Evolutionary conservation across 2,329 filamentous ascomycete genomes (phyloP).

Genomic region (Penicillium sp.): DNA sequence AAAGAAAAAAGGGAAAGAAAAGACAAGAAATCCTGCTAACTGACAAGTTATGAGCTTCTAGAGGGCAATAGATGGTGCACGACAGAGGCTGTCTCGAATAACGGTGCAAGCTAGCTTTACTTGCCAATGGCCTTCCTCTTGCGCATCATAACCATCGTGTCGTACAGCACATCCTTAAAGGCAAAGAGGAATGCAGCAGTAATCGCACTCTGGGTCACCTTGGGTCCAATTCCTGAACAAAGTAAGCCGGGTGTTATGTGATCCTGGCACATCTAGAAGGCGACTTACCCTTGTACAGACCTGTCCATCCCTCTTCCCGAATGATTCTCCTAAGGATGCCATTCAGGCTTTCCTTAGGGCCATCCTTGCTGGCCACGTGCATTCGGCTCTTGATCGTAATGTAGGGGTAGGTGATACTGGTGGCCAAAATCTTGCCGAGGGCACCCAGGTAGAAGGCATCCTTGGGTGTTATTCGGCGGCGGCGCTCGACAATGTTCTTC

Average conservation of each 20-base stretch:
- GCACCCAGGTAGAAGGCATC: slow-evolving; percentile 89
- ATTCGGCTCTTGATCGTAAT: slow-evolving; percentile 98
- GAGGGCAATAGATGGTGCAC: background rate
- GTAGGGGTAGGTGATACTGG: slow-evolving; percentile 91
- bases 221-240: slow-evolving; percentile 75
- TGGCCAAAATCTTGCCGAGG: slow-evolving; percentile 89
- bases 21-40: background rate
- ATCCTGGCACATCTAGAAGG: background rate
- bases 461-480: slow-evolving; percentile 69
- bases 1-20: no score
- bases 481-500: slow-evolving; percentile 82
- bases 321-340: slow-evolving; percentile 74
- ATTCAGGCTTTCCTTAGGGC: slow-evolving; percentile 74
- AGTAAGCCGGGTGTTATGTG: background rate
- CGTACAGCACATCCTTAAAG: slow-evolving; percentile 95
- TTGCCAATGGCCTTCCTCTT: slow-evolving; percentile 30
- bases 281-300: slow-evolving; percentile 79
- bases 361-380: slow-evolving; percentile 76
- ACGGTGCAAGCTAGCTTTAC: slow-evolving; percentile 16
- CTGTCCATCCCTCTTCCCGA: slow-evolving; percentile 81
- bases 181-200: slow-evolving; percentile 95
- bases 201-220: slow-evolving; percentile 93
- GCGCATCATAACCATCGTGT: slow-evolving; percentile 42
- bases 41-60: background rate
- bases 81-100: background rate